Base-by-base conservation (phyloP, 768 basidiomycete genomes). In the Calocera viscosa region DNA sequence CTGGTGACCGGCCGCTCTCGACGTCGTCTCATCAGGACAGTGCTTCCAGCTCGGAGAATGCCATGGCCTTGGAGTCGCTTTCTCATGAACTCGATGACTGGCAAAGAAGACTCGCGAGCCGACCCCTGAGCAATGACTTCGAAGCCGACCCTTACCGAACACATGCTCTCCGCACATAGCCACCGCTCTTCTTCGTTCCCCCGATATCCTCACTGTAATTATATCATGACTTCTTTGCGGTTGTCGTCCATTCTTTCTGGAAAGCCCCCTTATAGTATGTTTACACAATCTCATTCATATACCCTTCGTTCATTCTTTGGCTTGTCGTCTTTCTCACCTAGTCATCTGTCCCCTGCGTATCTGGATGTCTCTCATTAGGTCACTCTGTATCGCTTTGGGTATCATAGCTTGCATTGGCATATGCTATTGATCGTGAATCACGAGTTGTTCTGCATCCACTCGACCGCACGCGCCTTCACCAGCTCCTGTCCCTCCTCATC, bases 381-480 rank as follows among this genome's bases (percentile, higher is more conserved):
- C 24, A 60, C 53, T 60, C 53, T 60, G 53, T 60, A 60, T 26
- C 53, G 53, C 53, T 32, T 24, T 32, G 53, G 53, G 53, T 60
- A 60, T 60, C 53, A 60, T 60, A 60, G 53, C 53, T 7, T 60
- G 53, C 53, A 60, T 60, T 60, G 22, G 53, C 53, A 26, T 60
- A 60, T 60, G 53, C 24, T 60, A 60, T 32, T 5, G 30, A 60
- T 60, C 53, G 14, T 60, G 53, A 60, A 60, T 60, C 53, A 60
- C 30, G 53, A 60, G 53, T 60, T 60, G 53, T 77, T 81, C 74
- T 85, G 88, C 68, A 90, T 90, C 93, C 93, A 99, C 75, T 91
- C 93, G 43, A 93, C 78, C 14, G 96, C 96, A 74, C 88, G 90
- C 70, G 84, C 80, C 79, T 97, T 99, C 53, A 96, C 94, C 53